Evolutionary conservation across 441 rosid genomes (phyloP).

Genomic region (Metrosideros polymorpha): DNA sequence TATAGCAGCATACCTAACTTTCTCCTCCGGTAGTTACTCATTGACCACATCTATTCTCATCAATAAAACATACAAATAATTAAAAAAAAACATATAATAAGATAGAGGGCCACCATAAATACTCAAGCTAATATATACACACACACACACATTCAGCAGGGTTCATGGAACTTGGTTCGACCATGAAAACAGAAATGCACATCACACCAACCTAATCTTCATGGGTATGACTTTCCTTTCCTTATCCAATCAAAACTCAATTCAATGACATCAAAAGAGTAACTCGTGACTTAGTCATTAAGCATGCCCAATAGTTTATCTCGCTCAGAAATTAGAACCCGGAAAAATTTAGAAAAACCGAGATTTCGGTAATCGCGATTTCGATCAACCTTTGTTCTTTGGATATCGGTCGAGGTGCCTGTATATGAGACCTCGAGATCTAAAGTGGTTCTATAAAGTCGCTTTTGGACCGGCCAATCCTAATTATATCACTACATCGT

Average conservation of each 20-base stretch:
- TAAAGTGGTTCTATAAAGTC: accelerated
- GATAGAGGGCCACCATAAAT: neutral
- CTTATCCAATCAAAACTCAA: neutral
- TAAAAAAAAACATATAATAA: neutral
- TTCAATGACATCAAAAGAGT: neutral
- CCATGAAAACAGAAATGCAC: neutral
- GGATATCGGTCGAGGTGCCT: accelerated
- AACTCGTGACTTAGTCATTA: neutral
- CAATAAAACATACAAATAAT: neutral
- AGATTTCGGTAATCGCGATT: accelerated
- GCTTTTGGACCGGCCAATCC: accelerated
- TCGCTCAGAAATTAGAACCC: neutral
- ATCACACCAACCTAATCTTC: neutral
- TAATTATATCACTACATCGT: too few species aligned
- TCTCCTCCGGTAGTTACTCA: neutral
- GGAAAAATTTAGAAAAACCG: neutral
- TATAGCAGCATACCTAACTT: neutral
- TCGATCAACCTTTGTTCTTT: neutral
- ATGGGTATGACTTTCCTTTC: neutral
- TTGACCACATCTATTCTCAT: neutral
- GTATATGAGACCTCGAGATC: neutral
- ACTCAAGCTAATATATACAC: neutral
- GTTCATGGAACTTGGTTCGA: too few species aligned
- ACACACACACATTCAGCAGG: too few species aligned
- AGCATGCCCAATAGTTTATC: neutral